These are phyloP conservation scores for Nitzschia inconspicua DNA, from an alignment of 108 stramenopile species.

Conservation along the genomic window DNA sequence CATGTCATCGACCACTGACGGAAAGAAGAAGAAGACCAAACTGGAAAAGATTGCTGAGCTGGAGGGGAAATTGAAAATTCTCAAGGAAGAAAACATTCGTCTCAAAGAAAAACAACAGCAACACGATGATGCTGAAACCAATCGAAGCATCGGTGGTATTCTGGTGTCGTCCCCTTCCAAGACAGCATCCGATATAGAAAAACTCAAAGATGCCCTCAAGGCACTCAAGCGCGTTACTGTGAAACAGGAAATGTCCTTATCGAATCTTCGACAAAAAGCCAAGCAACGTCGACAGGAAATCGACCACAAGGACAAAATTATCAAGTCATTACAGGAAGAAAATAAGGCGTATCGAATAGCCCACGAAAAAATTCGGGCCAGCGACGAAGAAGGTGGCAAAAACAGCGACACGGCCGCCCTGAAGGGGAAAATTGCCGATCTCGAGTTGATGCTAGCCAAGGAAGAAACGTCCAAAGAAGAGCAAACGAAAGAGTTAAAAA, in stretches of 20 bases:
- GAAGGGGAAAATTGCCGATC: slow-evolving; percentile 5
- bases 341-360: slow-evolving; percentile 4
- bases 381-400: neutral
- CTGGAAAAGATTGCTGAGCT: slow-evolving; percentile 36
- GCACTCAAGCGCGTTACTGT: slow-evolving; percentile 37
- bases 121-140: neutral
- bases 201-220: slow-evolving; percentile 29
- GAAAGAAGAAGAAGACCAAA: slow-evolving; percentile 25
- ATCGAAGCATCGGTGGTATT: neutral
- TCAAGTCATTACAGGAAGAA: slow-evolving; percentile 18
- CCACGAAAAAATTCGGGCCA: neutral
- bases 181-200: slow-evolving; percentile 2
- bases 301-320: slow-evolving; percentile 13
- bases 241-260: slow-evolving; percentile 33
- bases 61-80: slow-evolving; percentile 18
- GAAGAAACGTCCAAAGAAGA: slow-evolving; percentile 13
- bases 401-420: slow-evolving; percentile 3
- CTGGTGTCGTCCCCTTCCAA: neutral
- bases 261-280: slow-evolving; percentile 26
- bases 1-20: too few relatives aligned
- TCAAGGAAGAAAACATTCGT: slow-evolving; percentile 31
- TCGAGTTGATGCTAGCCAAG: slow-evolving; percentile 14
- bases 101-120: slow-evolving; percentile 7
- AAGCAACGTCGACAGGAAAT: slow-evolving; percentile 24
- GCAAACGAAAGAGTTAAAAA: slow-evolving; percentile 5